phyloP scores from a whole-genome alignment of 441 rosid genomes.

The Euphorbia celastroides region DNA sequence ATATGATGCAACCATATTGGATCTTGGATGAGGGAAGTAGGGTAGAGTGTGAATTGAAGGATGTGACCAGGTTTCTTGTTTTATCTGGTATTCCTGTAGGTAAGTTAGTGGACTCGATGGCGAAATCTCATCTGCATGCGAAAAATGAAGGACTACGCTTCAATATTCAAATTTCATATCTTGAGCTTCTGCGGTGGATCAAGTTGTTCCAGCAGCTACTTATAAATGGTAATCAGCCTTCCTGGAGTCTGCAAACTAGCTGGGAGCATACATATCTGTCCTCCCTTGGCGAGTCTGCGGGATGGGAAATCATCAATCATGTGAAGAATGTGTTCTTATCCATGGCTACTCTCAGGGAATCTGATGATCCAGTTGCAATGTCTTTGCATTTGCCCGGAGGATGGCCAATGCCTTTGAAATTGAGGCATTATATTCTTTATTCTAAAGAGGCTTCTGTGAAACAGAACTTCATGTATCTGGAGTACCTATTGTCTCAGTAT shows the following conservation, averaged over 20 bases:
- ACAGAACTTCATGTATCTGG: constrained; percentile 85
- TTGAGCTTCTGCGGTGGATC: constrained; percentile 90
- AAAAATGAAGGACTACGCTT: constrained; percentile 46
- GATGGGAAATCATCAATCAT: constrained; percentile 49
- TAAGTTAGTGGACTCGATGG: constrained; percentile 74
- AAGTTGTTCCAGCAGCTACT: constrained; percentile 81
- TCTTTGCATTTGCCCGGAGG: constrained; percentile 71
- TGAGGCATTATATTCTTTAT: constrained; percentile 56
- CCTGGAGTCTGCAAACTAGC: constrained; percentile 86
- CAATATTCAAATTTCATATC: constrained; percentile 59
- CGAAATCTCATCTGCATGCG: constrained; percentile 77
- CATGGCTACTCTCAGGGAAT: constrained; percentile 24
- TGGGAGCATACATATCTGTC: constrained; percentile 91
- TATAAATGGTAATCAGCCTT: constrained; percentile 61
- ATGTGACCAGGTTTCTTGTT: constrained; percentile 62
- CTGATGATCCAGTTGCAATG: constrained; percentile 28
- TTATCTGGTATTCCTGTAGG: constrained; percentile 70
- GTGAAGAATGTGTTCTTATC: constrained; percentile 52
- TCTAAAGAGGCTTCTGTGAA: constrained; percentile 64
- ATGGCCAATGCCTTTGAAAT: constrained; percentile 73
- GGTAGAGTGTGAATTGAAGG: constrained; percentile 55
- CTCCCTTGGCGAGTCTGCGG: constrained; percentile 70
- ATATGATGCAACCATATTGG: constrained; percentile 94
- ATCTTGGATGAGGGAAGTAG: constrained; percentile 41
- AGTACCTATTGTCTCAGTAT: constrained; percentile 62